Evolutionary conservation across 768 basidiomycete species (phyloP).

Genomic region (Cystobasidium onofrii): DNA sequence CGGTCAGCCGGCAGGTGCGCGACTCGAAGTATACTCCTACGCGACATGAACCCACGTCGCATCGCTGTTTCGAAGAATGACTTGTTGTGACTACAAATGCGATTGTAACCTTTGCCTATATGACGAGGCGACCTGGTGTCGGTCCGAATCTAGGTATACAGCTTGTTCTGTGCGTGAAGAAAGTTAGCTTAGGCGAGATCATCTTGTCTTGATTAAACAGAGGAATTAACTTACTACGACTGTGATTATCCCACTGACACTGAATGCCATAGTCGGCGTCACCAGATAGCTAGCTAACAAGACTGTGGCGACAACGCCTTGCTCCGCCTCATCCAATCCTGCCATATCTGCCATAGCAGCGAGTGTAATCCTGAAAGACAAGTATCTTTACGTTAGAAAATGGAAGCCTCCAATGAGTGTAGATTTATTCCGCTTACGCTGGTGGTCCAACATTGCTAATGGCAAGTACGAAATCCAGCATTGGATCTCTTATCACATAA

Average conservation of each 20-base stretch:
- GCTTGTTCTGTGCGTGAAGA: background rate
- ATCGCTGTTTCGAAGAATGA: too few relatives aligned
- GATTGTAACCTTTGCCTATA: too few relatives aligned
- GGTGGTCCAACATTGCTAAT: constrained; percentile 22
- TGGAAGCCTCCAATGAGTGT: background rate
- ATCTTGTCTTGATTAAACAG: too few relatives aligned
- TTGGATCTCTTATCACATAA: constrained; percentile 14
- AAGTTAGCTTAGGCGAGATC: background rate
- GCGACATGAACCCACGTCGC: too few relatives aligned
- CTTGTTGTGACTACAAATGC: too few relatives aligned
- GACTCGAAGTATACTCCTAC: too few relatives aligned
- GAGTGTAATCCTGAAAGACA: constrained; percentile 6
- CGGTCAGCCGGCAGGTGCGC: too few relatives aligned
- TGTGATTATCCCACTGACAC: background rate
- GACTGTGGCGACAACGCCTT: constrained; percentile 19
- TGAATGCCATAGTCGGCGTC: constrained; percentile 10
- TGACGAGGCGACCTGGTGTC: too few relatives aligned
- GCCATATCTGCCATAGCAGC: constrained; percentile 31
- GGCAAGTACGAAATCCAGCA: constrained; percentile 27
- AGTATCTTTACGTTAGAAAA: background rate
- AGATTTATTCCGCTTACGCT: background rate
- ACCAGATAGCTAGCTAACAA: constrained; percentile 25
- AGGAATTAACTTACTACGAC: background rate
- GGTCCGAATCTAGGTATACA: too few relatives aligned
- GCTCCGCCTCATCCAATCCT: constrained; percentile 8